phyloP scores from a whole-genome alignment of 2,329 filamentous ascomycete genomes.

The Penicillium sp. region DNA sequence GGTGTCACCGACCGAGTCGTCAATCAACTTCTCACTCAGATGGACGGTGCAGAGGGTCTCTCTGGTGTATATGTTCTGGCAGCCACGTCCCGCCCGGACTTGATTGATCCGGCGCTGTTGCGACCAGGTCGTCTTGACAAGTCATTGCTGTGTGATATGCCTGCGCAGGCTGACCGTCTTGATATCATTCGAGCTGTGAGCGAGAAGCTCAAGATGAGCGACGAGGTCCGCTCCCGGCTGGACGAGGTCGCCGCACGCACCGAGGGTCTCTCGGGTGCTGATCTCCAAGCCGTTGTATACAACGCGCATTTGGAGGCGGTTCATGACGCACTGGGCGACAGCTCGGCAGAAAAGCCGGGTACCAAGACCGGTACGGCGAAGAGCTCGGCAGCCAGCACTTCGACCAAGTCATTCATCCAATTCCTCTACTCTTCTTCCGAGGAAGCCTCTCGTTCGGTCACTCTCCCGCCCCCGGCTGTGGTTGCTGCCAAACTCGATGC shows the following conservation, averaged over 20 bases:
- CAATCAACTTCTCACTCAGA: constrained; percentile 95
- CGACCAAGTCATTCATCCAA: constrained; percentile 58
- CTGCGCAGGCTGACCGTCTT: constrained; percentile 68
- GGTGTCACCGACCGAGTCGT: constrained; percentile 98
- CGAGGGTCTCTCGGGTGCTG: constrained; percentile 87
- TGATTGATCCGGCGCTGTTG: constrained; percentile 90
- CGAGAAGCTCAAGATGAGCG: constrained; percentile 67
- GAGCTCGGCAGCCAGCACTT: constrained; percentile 28
- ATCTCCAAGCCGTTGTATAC: constrained; percentile 89
- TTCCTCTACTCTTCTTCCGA: constrained; percentile 67
- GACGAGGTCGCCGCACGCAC: constrained; percentile 72
- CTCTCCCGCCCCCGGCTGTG: constrained; percentile 68
- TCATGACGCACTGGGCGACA: constrained; percentile 74
- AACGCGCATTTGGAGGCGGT: constrained; percentile 97
- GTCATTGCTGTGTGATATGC: constrained; percentile 85
- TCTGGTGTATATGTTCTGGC: constrained; percentile 94
- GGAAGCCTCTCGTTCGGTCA: constrained; percentile 50
- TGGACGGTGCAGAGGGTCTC: constrained; percentile 95
- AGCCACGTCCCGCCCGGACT: constrained; percentile 83
- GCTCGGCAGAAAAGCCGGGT: constrained; percentile 36
- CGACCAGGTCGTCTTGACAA: constrained; percentile 92
- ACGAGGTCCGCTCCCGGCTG: constrained; percentile 58
- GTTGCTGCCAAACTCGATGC: constrained; percentile 77
- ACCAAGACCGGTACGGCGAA: constrained; percentile 26
- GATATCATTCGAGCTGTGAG: constrained; percentile 86